A percentile compares a stretch with the other conserved stretches of the same genome.
Conservation (phyloP, 2,329 filamentous ascomycete species). For the Emericellopsis cladophorae region DNA sequence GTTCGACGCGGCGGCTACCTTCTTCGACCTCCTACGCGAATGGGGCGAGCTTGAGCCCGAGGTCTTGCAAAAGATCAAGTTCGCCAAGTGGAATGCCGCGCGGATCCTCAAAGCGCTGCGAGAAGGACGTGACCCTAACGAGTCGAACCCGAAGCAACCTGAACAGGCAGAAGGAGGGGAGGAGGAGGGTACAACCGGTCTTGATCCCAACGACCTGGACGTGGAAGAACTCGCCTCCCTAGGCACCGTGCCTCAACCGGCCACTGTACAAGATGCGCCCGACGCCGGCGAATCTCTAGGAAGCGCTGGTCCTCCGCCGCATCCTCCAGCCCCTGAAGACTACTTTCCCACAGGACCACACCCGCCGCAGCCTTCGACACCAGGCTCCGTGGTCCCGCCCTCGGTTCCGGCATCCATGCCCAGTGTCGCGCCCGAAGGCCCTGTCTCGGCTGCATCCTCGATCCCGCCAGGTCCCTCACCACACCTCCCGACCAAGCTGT, state of each 20-base stretch:
- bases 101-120: slow-evolving; percentile 86
- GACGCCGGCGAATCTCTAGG: slow-evolving; percentile 25
- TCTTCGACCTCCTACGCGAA: slow-evolving; percentile 76
- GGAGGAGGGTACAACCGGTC: slow-evolving; percentile 16
- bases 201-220: slow-evolving; percentile 55
- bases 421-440: slow-evolving; percentile 6
- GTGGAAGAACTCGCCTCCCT: slow-evolving; percentile 30
- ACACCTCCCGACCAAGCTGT: slow-evolving; percentile 12
- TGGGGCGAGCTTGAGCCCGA: slow-evolving; percentile 71
- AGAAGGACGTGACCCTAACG: slow-evolving; percentile 83
- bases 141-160: slow-evolving; percentile 55
- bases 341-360: slow-evolving; percentile 17
- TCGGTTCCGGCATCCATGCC: slow-evolving; percentile 8
- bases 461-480: slow-evolving; percentile 15
- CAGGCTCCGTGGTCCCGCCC: neutral
- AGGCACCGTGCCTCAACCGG: slow-evolving; percentile 28
- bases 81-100: slow-evolving; percentile 88
- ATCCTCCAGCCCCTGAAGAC: slow-evolving; percentile 11
- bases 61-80: slow-evolving; percentile 78
- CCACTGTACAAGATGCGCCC: slow-evolving; percentile 39
- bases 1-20: slow-evolving; percentile 83
- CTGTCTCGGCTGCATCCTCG: slow-evolving; percentile 8
- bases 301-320: slow-evolving; percentile 9
- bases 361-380: neutral
- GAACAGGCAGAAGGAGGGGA: slow-evolving; percentile 2